Evolutionary conservation across 2,329 filamentous ascomycete genomes (phyloP).

Genomic region (Aspergillus sp.): DNA sequence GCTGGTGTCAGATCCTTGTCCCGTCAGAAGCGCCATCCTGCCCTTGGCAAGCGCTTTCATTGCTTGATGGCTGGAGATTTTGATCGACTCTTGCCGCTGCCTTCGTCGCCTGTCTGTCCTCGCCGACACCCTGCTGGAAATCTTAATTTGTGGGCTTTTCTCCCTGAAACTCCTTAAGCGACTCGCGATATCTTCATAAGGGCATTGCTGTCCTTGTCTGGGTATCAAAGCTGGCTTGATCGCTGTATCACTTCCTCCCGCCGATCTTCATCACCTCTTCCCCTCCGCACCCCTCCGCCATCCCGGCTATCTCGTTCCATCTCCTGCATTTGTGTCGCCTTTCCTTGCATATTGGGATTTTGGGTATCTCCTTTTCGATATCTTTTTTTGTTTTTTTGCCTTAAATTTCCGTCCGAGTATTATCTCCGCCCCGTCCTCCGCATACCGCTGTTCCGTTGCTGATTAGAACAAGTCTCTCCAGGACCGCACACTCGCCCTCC

Average conservation of each 20-base stretch:
- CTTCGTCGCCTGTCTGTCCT: slow-evolving; percentile 22
- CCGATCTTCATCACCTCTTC: slow-evolving; percentile 4
- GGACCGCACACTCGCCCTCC: background rate
- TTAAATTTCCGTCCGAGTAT: background rate
- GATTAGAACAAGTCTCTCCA: background rate
- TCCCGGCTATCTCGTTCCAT: slow-evolving; percentile 9
- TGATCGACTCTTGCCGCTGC: slow-evolving; percentile 29
- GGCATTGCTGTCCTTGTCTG: slow-evolving; percentile 1
- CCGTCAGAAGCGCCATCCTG: slow-evolving; percentile 27
- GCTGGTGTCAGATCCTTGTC: slow-evolving; percentile 11
- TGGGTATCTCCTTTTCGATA: slow-evolving; percentile 5
- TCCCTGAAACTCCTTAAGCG: background rate
- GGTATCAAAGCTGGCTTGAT: background rate
- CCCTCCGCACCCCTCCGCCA: slow-evolving; percentile 8
- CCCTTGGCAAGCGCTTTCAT: slow-evolving; percentile 30
- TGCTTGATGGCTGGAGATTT: slow-evolving; percentile 31
- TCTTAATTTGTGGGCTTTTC: slow-evolving; percentile 9
- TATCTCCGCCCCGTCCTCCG: background rate
- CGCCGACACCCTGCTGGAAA: slow-evolving; percentile 3
- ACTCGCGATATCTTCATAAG: slow-evolving; percentile 6
- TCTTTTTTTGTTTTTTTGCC: slow-evolving; percentile 5
- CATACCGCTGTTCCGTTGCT: slow-evolving; percentile 5
- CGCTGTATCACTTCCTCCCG: slow-evolving; percentile 6
- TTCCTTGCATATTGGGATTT: slow-evolving; percentile 12
- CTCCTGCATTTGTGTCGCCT: slow-evolving; percentile 18